Evolutionary conservation across 1,284 basidiomycete species (phyloP).

Genomic region (Kalmanozyma brasiliensis): DNA sequence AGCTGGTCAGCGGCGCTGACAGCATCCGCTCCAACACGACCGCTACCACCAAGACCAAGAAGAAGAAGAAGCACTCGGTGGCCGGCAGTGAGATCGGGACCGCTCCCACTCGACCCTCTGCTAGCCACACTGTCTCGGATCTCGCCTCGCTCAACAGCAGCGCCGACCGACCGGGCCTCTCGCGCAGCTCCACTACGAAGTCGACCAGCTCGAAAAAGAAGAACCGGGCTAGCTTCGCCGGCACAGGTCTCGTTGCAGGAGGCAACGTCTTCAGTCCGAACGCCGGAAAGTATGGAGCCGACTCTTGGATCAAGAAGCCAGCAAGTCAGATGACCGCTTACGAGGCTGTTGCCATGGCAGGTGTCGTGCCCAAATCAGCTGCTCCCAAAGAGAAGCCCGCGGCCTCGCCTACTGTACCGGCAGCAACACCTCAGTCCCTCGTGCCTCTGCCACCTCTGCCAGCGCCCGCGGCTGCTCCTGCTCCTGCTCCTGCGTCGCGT

Average conservation of each 20-base stretch:
- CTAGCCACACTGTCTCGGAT: slow-evolving; percentile 45
- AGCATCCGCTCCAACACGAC: slow-evolving; percentile 38
- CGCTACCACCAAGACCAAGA: slow-evolving; percentile 45
- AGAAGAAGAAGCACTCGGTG: slow-evolving; percentile 47
- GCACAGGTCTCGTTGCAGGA: slow-evolving; percentile 32
- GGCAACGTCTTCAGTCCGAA: slow-evolving; percentile 49
- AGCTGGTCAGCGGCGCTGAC: slow-evolving; percentile 25
- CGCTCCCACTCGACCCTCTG: slow-evolving; percentile 49
- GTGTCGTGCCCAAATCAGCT: slow-evolving; percentile 45
- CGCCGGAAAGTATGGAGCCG: slow-evolving; percentile 51
- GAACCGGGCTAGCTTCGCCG: slow-evolving; percentile 45
- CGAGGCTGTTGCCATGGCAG: slow-evolving; percentile 57
- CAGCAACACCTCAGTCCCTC: background rate
- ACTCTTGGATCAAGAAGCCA: slow-evolving; percentile 51
- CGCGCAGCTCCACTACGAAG: slow-evolving; percentile 46
- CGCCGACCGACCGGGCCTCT: slow-evolving; percentile 23
- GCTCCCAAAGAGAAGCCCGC: slow-evolving; percentile 25
- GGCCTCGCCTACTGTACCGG: background rate
- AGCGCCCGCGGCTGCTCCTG: slow-evolving; percentile 2
- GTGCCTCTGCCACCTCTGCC: slow-evolving; percentile 10
- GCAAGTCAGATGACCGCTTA: slow-evolving; percentile 49
- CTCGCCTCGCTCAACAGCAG: slow-evolving; percentile 37
- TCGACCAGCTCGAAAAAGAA: slow-evolving; percentile 56
- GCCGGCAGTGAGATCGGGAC: slow-evolving; percentile 64
- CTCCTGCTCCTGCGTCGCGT: slow-evolving; percentile 22